Conservation (phyloP, 306 rosid species). For the Cicer chorassanicum region DNA sequence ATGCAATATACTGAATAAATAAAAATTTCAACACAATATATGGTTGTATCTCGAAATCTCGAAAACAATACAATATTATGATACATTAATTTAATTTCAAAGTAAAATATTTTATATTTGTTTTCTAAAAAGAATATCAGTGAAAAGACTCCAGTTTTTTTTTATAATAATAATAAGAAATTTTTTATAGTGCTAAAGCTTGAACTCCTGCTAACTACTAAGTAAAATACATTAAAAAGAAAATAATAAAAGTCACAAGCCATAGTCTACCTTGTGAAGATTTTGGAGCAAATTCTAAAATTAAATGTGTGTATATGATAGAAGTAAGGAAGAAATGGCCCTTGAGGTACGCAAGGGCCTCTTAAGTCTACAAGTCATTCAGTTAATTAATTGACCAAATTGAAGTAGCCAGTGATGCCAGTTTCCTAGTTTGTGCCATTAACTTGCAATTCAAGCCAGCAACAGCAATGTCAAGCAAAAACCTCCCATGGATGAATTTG, state of each 20-base stretch:
- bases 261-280: neutral
- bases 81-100: too few species aligned
- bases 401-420: neutral
- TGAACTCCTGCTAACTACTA: too few species aligned
- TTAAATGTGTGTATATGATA: neutral
- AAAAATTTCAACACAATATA: too few species aligned
- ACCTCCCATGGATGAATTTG: neutral
- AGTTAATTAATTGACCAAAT: neutral
- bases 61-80: too few species aligned
- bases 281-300: neutral
- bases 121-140: too few species aligned
- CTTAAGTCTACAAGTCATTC: neutral
- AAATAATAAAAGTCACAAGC: neutral
- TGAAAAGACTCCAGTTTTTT: too few species aligned
- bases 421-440: neutral
- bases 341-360: slow-evolving; percentile 15
- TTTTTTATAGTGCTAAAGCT: too few species aligned
- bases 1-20: too few species aligned
- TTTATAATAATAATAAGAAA: too few species aligned
- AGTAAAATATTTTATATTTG: too few species aligned
- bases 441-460: neutral
- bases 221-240: neutral
- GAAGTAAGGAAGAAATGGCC: slow-evolving; percentile 22
- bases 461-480: neutral
- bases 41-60: rapidly evolving